phyloP scores from a whole-genome alignment of 495 filamentous ascomycete species.

The Hypoxylon perforatum region DNA sequence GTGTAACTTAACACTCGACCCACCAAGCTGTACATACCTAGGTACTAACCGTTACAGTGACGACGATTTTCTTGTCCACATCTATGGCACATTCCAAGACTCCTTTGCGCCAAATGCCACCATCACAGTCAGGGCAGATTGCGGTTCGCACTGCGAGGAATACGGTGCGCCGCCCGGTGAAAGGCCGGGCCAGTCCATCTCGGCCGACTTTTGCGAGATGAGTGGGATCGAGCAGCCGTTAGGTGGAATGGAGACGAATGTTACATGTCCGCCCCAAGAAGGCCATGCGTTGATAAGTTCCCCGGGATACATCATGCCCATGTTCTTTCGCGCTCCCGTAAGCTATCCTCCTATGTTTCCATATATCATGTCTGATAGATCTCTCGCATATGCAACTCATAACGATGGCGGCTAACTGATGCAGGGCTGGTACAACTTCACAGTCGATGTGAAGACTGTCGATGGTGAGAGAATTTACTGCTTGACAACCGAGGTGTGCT shows the following conservation, averaged over 20 bases:
- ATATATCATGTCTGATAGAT: no score
- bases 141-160: conserved; percentile 19
- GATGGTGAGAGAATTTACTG: conserved; percentile 24
- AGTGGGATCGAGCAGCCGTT: conserved; percentile 14
- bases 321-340: conserved; percentile 17
- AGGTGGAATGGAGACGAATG: conserved; percentile 7
- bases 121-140: conserved; percentile 2
- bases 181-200: not conserved
- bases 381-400: no score
- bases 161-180: conserved; percentile 12
- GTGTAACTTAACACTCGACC: not conserved
- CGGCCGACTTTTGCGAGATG: conserved; percentile 10
- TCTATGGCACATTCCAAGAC: conserved; percentile 8
- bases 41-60: conserved; percentile 12
- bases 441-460: conserved; percentile 13
- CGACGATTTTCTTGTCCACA: not conserved
- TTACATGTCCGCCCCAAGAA: conserved; percentile 8
- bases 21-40: not conserved
- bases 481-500: conserved; percentile 24
- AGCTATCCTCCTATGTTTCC: not conserved
- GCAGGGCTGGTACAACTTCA: conserved; percentile 21
- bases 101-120: conserved; percentile 15
- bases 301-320: conserved; percentile 2
- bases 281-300: conserved; percentile 14
- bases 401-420: not conserved